Evolutionary conservation across 305 asterid genomes (phyloP).

Genomic region (Stenogyne calaminthoides): DNA sequence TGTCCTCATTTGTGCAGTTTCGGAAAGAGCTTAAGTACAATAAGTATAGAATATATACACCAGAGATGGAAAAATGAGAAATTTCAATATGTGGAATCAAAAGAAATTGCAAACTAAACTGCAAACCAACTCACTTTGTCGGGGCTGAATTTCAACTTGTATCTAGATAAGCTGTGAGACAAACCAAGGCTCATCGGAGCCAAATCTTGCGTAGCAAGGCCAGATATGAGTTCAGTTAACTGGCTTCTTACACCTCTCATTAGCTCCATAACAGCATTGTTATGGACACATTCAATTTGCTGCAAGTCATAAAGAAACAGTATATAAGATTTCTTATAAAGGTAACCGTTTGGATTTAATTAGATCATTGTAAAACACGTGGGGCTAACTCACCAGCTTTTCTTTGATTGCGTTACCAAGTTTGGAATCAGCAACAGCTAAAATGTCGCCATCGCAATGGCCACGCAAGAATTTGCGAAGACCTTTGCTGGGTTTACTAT

Average conservation of each 20-base stretch:
- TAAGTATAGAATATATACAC: not conserved
- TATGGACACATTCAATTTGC: slow-evolving; percentile 84
- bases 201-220: slow-evolving; percentile 81
- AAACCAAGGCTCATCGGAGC: slow-evolving; percentile 96
- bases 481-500: slow-evolving; percentile 94
- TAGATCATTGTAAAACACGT: not conserved
- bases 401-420: slow-evolving; percentile 88
- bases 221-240: slow-evolving; percentile 75
- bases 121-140: slow-evolving; percentile 59
- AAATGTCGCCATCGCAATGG: slow-evolving; percentile 73
- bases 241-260: slow-evolving; percentile 97
- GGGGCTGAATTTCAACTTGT: slow-evolving; percentile 87
- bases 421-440: slow-evolving; percentile 93
- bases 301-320: not conserved
- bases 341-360: not conserved
- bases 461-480: slow-evolving; percentile 80
- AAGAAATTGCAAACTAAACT: not conserved
- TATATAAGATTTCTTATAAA: not conserved
- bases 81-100: not conserved
- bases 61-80: not conserved
- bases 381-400: slow-evolving; percentile 65
- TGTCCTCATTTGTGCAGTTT: not conserved
- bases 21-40: not conserved
- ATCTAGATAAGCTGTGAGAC: slow-evolving; percentile 86
- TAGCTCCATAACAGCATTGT: slow-evolving; percentile 85